Percentiles rank a stretch among this genome's conserved stretches.
These are phyloP conservation scores for Mentha longifolia DNA, from an alignment of 257 asterid species.

Conservation along the genomic window DNA sequence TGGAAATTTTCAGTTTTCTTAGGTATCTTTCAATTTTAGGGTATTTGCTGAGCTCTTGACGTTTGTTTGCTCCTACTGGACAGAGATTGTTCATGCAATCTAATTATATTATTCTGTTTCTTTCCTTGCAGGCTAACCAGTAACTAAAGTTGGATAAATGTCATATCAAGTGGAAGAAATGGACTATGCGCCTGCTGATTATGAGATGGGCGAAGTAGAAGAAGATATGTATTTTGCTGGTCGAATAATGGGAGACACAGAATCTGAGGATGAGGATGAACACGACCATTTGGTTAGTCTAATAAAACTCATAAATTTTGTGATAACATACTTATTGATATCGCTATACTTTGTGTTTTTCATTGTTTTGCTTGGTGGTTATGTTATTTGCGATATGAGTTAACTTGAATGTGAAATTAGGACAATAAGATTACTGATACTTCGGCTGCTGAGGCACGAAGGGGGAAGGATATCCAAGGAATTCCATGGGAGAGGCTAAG, in stretches of 20 bases:
- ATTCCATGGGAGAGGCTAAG: conserved; percentile 70
- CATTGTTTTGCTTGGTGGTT: conserved; percentile 12
- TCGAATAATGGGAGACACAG: conserved; percentile 56
- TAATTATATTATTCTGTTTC: not conserved
- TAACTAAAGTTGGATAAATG: conserved; percentile 35
- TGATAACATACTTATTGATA: not conserved
- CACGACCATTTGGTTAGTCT: conserved; percentile 56
- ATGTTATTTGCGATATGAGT: conserved; percentile 23
- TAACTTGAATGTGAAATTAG: conserved; percentile 45
- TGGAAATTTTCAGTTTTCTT: not conserved
- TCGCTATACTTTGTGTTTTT: conserved; percentile 3
- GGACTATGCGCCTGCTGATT: conserved; percentile 53
- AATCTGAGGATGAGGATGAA: conserved; percentile 63
- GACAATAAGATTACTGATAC: conserved; percentile 61
- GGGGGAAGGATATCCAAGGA: conserved; percentile 74
- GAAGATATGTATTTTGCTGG: conserved; percentile 57
- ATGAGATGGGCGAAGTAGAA: conserved; percentile 57
- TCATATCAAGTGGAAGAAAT: conserved; percentile 50
- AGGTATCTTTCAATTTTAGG: conserved; percentile 4
- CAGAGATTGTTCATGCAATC: conserved; percentile 24
- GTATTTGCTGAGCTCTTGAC: conserved; percentile 4
- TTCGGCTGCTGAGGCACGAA: conserved; percentile 65
- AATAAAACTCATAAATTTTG: conserved; percentile 5
- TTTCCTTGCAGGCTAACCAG: conserved; percentile 33
- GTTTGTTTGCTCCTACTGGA: conserved; percentile 14